Conservation (phyloP, 441 rosid genomes). For the Syzygium malaccense region DNA sequence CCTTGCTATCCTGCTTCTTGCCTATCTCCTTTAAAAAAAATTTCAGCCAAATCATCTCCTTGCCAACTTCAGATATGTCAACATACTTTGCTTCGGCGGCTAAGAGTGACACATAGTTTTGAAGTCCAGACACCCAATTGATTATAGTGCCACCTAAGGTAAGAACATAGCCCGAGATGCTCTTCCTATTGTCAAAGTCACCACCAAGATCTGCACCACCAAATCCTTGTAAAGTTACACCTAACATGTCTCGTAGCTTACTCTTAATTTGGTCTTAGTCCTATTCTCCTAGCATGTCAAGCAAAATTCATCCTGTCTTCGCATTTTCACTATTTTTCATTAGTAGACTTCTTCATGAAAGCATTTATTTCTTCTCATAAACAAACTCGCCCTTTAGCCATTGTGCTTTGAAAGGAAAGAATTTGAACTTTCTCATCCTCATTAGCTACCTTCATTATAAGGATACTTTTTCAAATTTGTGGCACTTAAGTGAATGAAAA, state of each 20-base stretch:
- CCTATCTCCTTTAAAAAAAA: background rate
- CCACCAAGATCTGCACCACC: too few species aligned
- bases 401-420: background rate
- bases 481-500: too few species aligned
- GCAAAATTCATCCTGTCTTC: background rate
- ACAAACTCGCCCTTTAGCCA: background rate
- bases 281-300: background rate
- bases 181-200: too few species aligned
- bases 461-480: too few species aligned
- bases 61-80: background rate
- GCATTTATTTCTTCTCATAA: background rate
- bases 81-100: background rate
- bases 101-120: background rate
- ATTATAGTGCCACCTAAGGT: background rate
- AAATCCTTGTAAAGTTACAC: background rate
- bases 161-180: background rate
- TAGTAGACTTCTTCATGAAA: background rate
- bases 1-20: fast-evolving
- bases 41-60: background rate
- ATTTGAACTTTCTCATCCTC: background rate
- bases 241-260: background rate
- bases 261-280: background rate
- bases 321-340: background rate
- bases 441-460: background rate
- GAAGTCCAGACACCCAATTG: background rate